Percentiles rank a stretch among this genome's conserved stretches.
phyloP scores from a whole-genome alignment of 345 rosid species.

The Brassica incana region DNA sequence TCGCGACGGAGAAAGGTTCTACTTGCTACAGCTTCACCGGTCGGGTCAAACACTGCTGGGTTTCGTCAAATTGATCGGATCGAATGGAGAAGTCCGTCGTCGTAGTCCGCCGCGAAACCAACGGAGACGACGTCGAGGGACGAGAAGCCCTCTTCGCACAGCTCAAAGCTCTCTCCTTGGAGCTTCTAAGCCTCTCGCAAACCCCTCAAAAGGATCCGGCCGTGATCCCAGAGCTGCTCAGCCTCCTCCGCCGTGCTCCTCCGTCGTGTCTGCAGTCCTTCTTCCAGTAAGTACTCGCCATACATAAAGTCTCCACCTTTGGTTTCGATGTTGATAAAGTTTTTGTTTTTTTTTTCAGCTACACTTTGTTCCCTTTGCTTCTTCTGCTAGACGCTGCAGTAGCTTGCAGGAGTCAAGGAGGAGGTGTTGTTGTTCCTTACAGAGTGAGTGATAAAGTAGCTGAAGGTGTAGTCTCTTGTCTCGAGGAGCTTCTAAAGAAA shows the following conservation, averaged over 20 bases:
- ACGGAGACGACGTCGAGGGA: slow-evolving; percentile 27
- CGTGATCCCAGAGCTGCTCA: slow-evolving; percentile 51
- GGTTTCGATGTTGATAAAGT: neutral
- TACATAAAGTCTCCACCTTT: neutral
- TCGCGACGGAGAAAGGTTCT: neutral
- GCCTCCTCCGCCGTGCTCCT: slow-evolving; percentile 52
- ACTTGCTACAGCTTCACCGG: neutral
- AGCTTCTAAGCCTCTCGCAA: slow-evolving; percentile 65
- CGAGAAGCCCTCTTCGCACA: slow-evolving; percentile 47
- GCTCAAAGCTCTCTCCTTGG: slow-evolving; percentile 54
- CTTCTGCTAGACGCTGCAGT: slow-evolving; percentile 76
- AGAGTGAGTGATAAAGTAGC: slow-evolving; percentile 77
- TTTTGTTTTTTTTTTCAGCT: slow-evolving; percentile 51
- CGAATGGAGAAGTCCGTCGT: slow-evolving; percentile 35
- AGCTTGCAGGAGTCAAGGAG: slow-evolving; percentile 48
- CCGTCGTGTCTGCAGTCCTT: slow-evolving; percentile 64
- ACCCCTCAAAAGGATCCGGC: slow-evolving; percentile 52
- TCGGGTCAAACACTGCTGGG: neutral
- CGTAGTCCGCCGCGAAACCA: slow-evolving; percentile 27
- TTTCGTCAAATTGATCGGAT: slow-evolving; percentile 16
- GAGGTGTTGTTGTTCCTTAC: neutral
- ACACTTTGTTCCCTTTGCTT: slow-evolving; percentile 74
- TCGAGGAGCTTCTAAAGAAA: slow-evolving; percentile 79
- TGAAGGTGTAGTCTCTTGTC: slow-evolving; percentile 71
- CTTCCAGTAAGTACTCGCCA: slow-evolving; percentile 74